Conservation (phyloP, 208 protist genomes). For the Balamuthia mandrillaris region DNA sequence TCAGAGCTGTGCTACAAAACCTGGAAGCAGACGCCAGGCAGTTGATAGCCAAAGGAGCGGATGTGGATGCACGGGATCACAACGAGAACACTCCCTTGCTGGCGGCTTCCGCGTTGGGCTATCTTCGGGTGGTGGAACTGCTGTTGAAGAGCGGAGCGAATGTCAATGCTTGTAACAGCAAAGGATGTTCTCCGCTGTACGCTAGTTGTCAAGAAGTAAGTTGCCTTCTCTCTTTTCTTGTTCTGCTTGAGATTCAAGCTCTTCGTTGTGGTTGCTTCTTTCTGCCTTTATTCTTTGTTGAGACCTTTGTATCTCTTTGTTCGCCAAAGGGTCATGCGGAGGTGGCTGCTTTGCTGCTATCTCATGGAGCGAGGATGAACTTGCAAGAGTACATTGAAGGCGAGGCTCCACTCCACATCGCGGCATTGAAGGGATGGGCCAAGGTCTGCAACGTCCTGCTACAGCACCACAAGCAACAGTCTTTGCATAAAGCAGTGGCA, state of each 20-base stretch:
- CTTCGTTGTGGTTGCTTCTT: too few species aligned
- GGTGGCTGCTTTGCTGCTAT: neutral
- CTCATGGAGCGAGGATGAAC: neutral
- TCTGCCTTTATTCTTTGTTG: too few species aligned
- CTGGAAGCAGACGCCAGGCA: neutral
- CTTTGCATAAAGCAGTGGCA: too few species aligned
- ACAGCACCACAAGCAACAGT: too few species aligned
- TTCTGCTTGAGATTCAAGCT: too few species aligned
- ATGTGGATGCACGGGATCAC: neutral
- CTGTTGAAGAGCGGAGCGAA: neutral
- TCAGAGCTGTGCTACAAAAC: neutral
- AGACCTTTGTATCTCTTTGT: too few species aligned
- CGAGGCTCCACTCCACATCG: conserved; percentile 1
- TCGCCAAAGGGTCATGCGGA: conserved; percentile 12
- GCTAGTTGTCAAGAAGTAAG: neutral
- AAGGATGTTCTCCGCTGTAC: neutral
- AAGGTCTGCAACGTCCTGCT: neutral
- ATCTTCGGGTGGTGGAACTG: neutral
- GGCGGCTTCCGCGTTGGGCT: neutral
- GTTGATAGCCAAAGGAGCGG: neutral
- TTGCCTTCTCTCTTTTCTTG: too few species aligned
- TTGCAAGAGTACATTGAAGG: neutral
- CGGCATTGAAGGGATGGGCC: neutral
- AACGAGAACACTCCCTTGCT: neutral
- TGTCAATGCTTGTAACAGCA: neutral